phyloP scores from a whole-genome alignment of 2,329 filamentous ascomycete genomes.

The Colletotrichum phormii region DNA sequence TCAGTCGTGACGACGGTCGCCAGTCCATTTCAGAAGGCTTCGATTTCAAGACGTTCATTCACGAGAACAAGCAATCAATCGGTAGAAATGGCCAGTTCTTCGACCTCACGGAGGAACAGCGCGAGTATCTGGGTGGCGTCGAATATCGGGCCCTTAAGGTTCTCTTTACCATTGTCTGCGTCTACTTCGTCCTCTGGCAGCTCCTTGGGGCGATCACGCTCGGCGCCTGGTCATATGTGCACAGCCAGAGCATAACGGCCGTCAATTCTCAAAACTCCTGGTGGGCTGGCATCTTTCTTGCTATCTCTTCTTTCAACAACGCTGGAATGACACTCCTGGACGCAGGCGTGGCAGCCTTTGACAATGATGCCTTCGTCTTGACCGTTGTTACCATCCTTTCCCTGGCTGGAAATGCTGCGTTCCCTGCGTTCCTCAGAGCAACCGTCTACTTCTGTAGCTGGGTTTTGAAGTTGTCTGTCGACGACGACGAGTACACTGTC shows the following conservation, averaged over 20 bases:
- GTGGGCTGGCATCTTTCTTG: slow-evolving; percentile 77
- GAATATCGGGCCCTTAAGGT: slow-evolving; percentile 74
- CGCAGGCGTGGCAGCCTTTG: slow-evolving; percentile 73
- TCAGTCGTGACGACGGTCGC: slow-evolving; percentile 46
- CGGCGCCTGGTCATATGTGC: slow-evolving; percentile 68
- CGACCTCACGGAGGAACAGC: slow-evolving; percentile 52
- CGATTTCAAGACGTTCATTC: slow-evolving; percentile 19
- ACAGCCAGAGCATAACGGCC: slow-evolving; percentile 59
- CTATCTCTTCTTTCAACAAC: slow-evolving; percentile 77
- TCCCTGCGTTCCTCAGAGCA: slow-evolving; percentile 72
- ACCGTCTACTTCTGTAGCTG: slow-evolving; percentile 65
- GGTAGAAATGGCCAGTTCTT: slow-evolving; percentile 67
- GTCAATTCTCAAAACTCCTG: slow-evolving; percentile 72
- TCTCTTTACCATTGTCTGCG: slow-evolving; percentile 68
- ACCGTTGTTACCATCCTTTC: slow-evolving; percentile 67
- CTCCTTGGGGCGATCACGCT: slow-evolving; percentile 67
- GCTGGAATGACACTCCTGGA: slow-evolving; percentile 76
- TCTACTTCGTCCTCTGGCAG: slow-evolving; percentile 72
- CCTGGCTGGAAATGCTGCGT: slow-evolving; percentile 74
- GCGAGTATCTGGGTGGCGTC: slow-evolving; percentile 67
- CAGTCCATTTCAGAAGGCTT: slow-evolving; percentile 50
- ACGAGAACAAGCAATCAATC: slow-evolving; percentile 50
- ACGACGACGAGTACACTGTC: slow-evolving; percentile 48
- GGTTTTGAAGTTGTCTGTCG: slow-evolving; percentile 52
- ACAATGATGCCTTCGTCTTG: slow-evolving; percentile 61